A percentile compares a stretch with the other conserved stretches of the same genome.
These are phyloP conservation scores for Histomonas meleagridis DNA, from an alignment of 208 protist genomes.

Conservation along the genomic window DNA sequence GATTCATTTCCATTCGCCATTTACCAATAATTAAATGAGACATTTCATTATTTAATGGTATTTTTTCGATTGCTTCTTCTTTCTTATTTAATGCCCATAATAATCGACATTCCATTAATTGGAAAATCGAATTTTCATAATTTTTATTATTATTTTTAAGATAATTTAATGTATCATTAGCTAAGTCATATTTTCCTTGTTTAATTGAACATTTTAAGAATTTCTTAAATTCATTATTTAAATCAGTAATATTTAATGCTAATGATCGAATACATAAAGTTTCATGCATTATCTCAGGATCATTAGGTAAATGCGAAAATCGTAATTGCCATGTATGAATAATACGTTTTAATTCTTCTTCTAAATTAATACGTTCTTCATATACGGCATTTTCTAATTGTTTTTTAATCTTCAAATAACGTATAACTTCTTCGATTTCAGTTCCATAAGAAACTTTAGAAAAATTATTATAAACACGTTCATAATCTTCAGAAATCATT, in stretches of 20 bases:
- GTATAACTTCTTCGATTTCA: neutral
- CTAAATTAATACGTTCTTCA: neutral
- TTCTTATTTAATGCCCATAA: neutral
- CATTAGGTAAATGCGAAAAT: neutral
- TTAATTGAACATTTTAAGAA: too few relatives aligned
- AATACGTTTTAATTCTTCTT: neutral
- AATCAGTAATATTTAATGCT: neutral
- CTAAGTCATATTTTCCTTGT: too few relatives aligned
- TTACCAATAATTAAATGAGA: too few relatives aligned
- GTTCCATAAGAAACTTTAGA: neutral
- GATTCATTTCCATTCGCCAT: too few relatives aligned
- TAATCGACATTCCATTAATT: neutral
- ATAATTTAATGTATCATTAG: too few relatives aligned
- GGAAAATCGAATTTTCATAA: too few relatives aligned
- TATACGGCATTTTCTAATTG: too few relatives aligned
- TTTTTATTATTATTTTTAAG: too few relatives aligned
- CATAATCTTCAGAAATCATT: constrained; percentile 34
- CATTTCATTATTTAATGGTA: neutral
- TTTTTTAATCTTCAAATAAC: neutral
- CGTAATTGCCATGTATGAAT: neutral
- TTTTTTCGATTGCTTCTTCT: neutral
- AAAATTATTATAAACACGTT: neutral
- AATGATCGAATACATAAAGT: neutral
- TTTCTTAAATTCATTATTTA: neutral
- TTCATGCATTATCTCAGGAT: neutral